phyloP scores from a whole-genome alignment of 2,329 filamentous ascomycete genomes.

The Knoxdaviesia capensis region DNA sequence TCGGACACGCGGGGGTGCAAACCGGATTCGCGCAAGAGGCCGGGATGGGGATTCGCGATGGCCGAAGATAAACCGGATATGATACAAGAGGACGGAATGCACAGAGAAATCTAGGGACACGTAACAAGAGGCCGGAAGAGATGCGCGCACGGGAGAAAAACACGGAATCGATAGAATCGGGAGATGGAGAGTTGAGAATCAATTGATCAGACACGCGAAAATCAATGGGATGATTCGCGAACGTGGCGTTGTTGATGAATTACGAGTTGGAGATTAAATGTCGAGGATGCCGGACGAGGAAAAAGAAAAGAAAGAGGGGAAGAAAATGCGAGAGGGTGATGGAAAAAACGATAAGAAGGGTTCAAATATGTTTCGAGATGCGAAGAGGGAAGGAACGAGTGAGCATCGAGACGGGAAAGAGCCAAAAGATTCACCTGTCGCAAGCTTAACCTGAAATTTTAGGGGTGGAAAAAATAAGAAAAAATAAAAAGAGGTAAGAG shows the following conservation, averaged over 20 bases:
- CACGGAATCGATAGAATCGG: background rate
- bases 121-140: too few species aligned
- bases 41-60: too few species aligned
- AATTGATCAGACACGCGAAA: background rate
- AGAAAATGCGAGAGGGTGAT: background rate
- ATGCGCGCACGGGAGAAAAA: too few species aligned
- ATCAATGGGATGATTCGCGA: background rate
- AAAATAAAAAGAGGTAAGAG: background rate
- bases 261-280: background rate
- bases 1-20: too few species aligned
- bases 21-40: too few species aligned
- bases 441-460: too few species aligned
- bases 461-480: background rate
- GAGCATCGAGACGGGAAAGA: background rate
- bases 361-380: background rate
- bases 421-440: background rate
- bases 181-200: background rate
- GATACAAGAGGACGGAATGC: too few species aligned
- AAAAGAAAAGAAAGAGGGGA: background rate
- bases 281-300: background rate
- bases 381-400: background rate
- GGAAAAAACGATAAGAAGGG: slow-evolving; percentile 2
- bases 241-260: too few species aligned
- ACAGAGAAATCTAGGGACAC: too few species aligned
- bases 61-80: too few species aligned